Percentiles rank a stretch among this genome's conserved stretches.
phyloP scores from a whole-genome alignment of 1,139 yeast species.

The Suhomyces kunorum region DNA sequence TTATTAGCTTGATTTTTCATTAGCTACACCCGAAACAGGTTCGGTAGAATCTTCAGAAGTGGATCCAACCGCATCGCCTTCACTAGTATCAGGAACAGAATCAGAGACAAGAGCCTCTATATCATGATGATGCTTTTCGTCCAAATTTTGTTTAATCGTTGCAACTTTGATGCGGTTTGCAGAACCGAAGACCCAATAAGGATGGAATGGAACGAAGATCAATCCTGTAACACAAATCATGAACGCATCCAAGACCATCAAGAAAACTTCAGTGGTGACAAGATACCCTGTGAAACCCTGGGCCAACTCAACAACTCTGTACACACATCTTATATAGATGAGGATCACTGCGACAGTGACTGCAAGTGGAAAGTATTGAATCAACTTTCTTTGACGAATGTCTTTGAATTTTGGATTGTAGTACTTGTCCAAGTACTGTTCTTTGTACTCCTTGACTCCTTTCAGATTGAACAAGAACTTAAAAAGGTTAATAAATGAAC shows the following conservation, averaged over 20 bases:
- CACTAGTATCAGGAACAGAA: not conserved
- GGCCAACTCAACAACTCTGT: slow-evolving; percentile 76
- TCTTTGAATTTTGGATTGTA: slow-evolving; percentile 43
- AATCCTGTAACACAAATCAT: slow-evolving; percentile 56
- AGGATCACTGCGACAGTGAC: slow-evolving; percentile 55
- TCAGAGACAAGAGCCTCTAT: slow-evolving; percentile 3
- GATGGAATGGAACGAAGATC: slow-evolving; percentile 59
- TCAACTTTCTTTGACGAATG: slow-evolving; percentile 43
- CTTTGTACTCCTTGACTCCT: slow-evolving; percentile 26
- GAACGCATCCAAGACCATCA: slow-evolving; percentile 75
- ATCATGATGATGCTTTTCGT: slow-evolving; percentile 19
- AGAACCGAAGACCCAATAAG: slow-evolving; percentile 58
- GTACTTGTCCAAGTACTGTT: slow-evolving; percentile 28
- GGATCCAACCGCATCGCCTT: not conserved
- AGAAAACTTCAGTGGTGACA: slow-evolving; percentile 68
- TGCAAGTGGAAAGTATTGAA: slow-evolving; percentile 53
- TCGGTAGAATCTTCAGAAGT: not conserved
- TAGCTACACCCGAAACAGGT: not conserved
- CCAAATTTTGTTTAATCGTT: slow-evolving; percentile 35
- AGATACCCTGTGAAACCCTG: slow-evolving; percentile 78
- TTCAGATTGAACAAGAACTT: slow-evolving; percentile 32
- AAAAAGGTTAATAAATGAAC: slow-evolving; percentile 30
- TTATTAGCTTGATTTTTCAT: not conserved
- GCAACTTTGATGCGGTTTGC: slow-evolving; percentile 37
- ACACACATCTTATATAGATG: slow-evolving; percentile 72